These are phyloP conservation scores for Panaeolus cyanescens DNA, from an alignment of 768 basidiomycete genomes.

Conservation along the genomic window DNA sequence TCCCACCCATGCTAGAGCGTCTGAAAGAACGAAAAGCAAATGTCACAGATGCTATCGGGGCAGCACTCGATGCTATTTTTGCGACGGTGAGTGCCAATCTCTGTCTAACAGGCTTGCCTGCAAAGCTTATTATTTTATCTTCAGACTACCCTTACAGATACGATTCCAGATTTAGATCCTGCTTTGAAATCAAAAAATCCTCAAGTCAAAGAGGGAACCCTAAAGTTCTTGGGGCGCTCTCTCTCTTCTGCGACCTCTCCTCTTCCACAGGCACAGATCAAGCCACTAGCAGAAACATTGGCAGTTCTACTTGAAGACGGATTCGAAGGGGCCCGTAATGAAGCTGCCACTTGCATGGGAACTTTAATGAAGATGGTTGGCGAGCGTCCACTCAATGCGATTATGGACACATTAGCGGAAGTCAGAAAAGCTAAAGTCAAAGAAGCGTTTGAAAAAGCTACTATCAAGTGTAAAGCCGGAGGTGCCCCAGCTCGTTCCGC, in stretches of 20 bases:
- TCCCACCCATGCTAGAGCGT: constrained; percentile 81
- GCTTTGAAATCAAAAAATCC: constrained; percentile 91
- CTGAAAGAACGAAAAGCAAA: constrained; percentile 92
- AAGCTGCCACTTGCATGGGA: constrained; percentile 88
- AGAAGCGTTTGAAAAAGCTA: constrained; percentile 89
- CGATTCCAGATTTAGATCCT: constrained; percentile 79
- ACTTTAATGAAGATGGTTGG: constrained; percentile 97
- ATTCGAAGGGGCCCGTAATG: constrained; percentile 84
- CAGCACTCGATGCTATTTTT: constrained; percentile 88
- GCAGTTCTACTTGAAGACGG: constrained; percentile 82
- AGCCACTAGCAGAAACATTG: constrained; percentile 77
- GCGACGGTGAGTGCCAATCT: constrained; percentile 56
- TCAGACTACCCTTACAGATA: constrained; percentile 79
- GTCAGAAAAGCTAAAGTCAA: constrained; percentile 90
- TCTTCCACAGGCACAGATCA: constrained; percentile 75
- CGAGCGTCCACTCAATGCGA: constrained; percentile 85
- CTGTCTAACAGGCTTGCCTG: constrained; percentile 7
- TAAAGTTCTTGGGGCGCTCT: constrained; percentile 84
- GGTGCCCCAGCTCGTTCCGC: constrained; percentile 52
- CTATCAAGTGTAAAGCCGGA: constrained; percentile 85
- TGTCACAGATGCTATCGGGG: constrained; percentile 88
- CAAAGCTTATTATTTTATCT: constrained; percentile 10
- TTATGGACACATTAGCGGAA: constrained; percentile 85
- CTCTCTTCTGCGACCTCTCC: constrained; percentile 71
- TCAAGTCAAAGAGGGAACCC: constrained; percentile 91